Evolutionary conservation across 1,139 yeast species (phyloP), one percentile per base, ranked within the genome.

Genomic region (Yamadazyma epiphylla): DNA sequence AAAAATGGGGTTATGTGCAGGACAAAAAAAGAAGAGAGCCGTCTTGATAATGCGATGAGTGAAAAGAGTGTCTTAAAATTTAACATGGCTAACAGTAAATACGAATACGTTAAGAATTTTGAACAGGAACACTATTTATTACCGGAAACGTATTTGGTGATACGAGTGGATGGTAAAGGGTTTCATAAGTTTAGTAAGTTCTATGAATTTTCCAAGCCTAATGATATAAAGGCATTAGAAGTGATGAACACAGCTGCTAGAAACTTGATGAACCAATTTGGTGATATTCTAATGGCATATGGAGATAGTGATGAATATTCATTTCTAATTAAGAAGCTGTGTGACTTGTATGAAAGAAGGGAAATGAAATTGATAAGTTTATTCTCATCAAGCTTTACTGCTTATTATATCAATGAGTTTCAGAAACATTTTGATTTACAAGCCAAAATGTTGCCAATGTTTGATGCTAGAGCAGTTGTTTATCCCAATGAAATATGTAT

Each of bases 301-400:
- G 99, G 99, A 0, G 97, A 91, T 48, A 82, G 94, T 20, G 99
- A 91, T 54, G 99, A 91, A 58, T 91, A 84, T 53, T 83, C 94
- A 14, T 89, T 89, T 54, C 70, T 89, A 6, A 57, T 91, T 30
- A 62, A 78, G 20, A 73, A 68, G 32, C 67, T 65, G 25, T 79
- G 94, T 29, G 61, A 63, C 2, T 53, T 91, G 35, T 89, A 82
- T 49, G 95, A 88, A 42, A 64, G 97, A 43, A 63, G 98, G 34
- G 91, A 83, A 38, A 56, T 72, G 64, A 91, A 91, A 51, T 60
- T 91, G 27, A 77, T 84, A 2, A 76, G 94, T 4, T 76, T 94
- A 1, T 80, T 91, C 57, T 87, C 87, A 5, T 80, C 94, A 23
- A 68, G 85, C 13, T 87, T 88, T 53, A 82, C 95, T 0, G 78